Evolutionary conservation across 768 basidiomycete genomes (phyloP).

Genomic region (Tricholoma furcatifolium): DNA sequence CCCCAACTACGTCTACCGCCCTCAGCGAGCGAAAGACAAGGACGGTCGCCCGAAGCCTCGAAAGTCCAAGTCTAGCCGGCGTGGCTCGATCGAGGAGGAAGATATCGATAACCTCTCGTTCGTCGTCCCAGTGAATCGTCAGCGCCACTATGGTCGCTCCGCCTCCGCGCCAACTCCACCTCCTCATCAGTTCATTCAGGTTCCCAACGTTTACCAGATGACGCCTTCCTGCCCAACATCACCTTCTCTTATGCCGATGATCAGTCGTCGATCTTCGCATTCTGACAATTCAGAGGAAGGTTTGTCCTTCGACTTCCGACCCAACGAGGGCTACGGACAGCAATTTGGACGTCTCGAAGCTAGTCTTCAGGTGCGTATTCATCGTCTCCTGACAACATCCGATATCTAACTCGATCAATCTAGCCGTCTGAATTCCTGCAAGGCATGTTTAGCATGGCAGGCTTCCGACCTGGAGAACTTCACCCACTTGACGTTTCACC

Average conservation of each 20-base stretch:
- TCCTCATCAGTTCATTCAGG: conserved; percentile 64
- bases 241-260: conserved; percentile 56
- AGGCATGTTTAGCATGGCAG: conserved; percentile 41
- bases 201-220: conserved; percentile 58
- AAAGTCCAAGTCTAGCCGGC: conserved; percentile 39
- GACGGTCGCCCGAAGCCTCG: conserved; percentile 46
- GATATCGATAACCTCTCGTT: conserved; percentile 43
- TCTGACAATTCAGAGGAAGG: conserved; percentile 45
- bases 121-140: conserved; percentile 32
- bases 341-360: conserved; percentile 37
- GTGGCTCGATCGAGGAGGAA: conserved; percentile 25
- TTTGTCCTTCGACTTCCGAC: conserved; percentile 56
- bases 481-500: conserved; percentile 45
- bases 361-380: conserved; percentile 38
- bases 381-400: conserved; percentile 7
- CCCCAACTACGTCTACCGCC: conserved; percentile 78
- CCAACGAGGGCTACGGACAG: conserved; percentile 39
- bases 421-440: conserved; percentile 52
- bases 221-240: conserved; percentile 63
- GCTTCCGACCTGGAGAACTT: conserved; percentile 21
- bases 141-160: conserved; percentile 34
- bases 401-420: conserved; percentile 8
- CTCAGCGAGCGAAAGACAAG: conserved; percentile 61
- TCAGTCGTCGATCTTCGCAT: conserved; percentile 57
- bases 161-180: conserved; percentile 67